Evolutionary conservation across 202 grass and related monocot species (phyloP), one percentile per base, ranked within the genome.

Genomic region (Musa balbisiana): DNA sequence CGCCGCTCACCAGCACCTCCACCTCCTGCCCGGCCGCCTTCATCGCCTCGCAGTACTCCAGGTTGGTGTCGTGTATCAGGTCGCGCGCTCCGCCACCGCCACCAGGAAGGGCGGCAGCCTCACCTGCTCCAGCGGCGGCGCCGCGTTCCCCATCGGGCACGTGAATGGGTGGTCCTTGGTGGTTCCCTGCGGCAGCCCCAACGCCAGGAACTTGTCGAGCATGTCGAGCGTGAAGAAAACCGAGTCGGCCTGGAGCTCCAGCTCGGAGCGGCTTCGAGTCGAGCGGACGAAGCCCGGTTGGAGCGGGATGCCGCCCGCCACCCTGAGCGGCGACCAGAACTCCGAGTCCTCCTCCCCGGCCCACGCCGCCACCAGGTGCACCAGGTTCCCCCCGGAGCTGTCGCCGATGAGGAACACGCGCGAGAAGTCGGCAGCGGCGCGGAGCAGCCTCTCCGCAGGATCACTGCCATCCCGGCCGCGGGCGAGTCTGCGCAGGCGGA

Each of bases 161-260:
- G 90, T 82, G 86, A 78, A 93, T 2, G 88, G 93, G 82, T 97
- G 93, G 79, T 97, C 93, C 83, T 93, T 97, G 24, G 88, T 97
- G 8, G 86, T 90, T 49, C 90, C 90, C 55, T 82, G 65, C 23
- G 90, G 88, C 58, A 97, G 86, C 21, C 16, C 83, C 53, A 91
- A 10, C 3, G 84, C 78, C 0, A 93, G 50, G 79, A 97, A 93
- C 74, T 97, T 97, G 79, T 97, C 93, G 0, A 89, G 79, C 93
- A 97, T 97, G 71, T 93, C 90, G 15, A 97, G 85, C 23, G 90
- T 89, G 84, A 93, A 91, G 93, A 97, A 97, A 5, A 93, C 84
- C 10, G 90, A 87, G 56, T 89, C 84, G 16, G 88, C 2, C 56
- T 65, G 72, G 10, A 1, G 1, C 67, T 93, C 81, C 75, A 91